A percentile compares a stretch with the other conserved stretches of the same genome.
Conservation (phyloP, 805 yeast genomes). For the Myxozyma neglecta region DNA sequence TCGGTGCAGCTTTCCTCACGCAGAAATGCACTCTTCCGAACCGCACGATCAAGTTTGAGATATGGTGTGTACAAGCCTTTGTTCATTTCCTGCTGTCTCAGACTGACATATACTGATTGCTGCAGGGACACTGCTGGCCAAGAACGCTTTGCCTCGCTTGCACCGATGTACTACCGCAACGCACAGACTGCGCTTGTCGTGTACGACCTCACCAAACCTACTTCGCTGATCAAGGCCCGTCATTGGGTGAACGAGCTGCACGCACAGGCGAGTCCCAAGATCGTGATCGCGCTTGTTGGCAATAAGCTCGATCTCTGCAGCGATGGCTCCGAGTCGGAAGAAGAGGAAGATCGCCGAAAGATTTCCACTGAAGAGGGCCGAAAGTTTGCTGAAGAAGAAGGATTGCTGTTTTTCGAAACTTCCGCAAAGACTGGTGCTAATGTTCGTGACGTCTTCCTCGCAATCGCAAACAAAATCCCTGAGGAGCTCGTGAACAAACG, state of each 20-base stretch:
- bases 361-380: conserved; percentile 86
- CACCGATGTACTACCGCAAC: conserved; percentile 96
- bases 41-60: conserved; percentile 85
- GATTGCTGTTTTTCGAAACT: conserved; percentile 85
- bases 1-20: conserved; percentile 97
- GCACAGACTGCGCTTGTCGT: conserved; percentile 98
- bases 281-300: conserved; percentile 90
- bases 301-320: conserved; percentile 73
- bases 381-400: conserved; percentile 86
- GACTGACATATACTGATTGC: background rate
- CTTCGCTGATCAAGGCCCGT: conserved; percentile 93
- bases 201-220: conserved; percentile 92
- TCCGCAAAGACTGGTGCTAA: conserved; percentile 88
- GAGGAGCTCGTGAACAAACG: conserved; percentile 38
- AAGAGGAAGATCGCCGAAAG: conserved; percentile 50
- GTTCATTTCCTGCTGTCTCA: background rate
- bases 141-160: conserved; percentile 91
- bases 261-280: conserved; percentile 91
- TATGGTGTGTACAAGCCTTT: conserved; percentile 51
- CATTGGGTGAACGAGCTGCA: conserved; percentile 97
- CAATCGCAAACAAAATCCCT: conserved; percentile 89
- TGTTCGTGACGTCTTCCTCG: conserved; percentile 87
- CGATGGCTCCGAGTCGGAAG: conserved; percentile 42
- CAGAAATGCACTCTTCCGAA: conserved; percentile 88
- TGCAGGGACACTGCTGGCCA: conserved; percentile 91